Percentiles rank a stretch among this genome's conserved stretches.
Conservation (phyloP, 768 basidiomycete species). For the Phallus indusiatus region DNA sequence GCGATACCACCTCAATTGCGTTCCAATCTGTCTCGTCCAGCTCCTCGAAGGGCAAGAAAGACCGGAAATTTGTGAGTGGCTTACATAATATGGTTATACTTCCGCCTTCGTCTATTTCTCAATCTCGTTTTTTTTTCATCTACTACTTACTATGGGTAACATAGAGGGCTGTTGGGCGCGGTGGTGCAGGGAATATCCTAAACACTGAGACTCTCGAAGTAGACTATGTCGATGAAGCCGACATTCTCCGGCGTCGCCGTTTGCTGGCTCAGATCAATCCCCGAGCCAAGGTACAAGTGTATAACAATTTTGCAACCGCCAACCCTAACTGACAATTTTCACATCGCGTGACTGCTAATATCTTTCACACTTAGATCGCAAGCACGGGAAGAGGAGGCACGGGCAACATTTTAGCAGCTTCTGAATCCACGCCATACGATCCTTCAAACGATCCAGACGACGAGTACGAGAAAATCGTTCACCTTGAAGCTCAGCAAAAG, state of each 20-base stretch:
- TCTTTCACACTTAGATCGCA: not conserved
- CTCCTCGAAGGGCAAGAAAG: not conserved
- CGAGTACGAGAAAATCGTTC: slow-evolving; percentile 1
- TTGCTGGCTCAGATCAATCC: not conserved
- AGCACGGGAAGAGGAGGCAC: not conserved
- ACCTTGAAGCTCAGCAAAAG: not conserved
- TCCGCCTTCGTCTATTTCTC: not conserved
- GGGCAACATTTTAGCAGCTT: slow-evolving; percentile 1
- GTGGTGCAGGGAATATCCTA: slow-evolving; percentile 1
- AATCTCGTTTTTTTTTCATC: too few relatives aligned
- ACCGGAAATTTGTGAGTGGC: not conserved
- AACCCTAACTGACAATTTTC: not conserved
- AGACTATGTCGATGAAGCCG: not conserved
- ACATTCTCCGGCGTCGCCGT: not conserved
- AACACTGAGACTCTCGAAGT: not conserved
- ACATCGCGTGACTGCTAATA: not conserved
- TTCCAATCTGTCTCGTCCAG: not conserved
- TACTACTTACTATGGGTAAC: not conserved
- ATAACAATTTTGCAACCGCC: not conserved
- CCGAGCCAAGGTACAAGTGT: slow-evolving; percentile 1
- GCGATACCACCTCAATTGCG: not conserved
- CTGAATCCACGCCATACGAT: not conserved
- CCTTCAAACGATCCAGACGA: slow-evolving; percentile 4
- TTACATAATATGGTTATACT: not conserved
- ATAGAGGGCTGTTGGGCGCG: not conserved